Base-by-base conservation (phyloP, 352 stramenopile species). In the Halophytophthora polymorphica region DNA sequence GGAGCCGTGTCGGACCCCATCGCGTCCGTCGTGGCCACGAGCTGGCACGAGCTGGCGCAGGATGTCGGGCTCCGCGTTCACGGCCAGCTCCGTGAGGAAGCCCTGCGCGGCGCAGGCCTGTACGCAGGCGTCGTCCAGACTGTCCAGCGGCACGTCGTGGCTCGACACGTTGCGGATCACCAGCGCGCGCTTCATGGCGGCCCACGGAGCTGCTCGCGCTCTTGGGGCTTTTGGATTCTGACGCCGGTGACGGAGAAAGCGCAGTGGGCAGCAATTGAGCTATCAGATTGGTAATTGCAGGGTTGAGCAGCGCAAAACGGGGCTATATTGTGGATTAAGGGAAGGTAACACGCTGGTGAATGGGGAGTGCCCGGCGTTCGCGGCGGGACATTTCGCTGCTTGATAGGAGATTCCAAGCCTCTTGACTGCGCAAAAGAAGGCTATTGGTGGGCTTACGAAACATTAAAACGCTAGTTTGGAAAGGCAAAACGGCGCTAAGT, bases 151-250 rank as follows among this genome's bases (percentile, higher is more conserved):
- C 56, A 88, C 71, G 49, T 88, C 73, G 49, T 85, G 71, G 57
- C 71, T 86, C 49, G 75, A 64, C 33, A 88, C 77, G 50, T 88
- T 87, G 50, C 80, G 77, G 61, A 91, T 87, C 62, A 91, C 73
- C 7, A 91, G 65, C 52, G 71, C 80, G 6, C 77, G 73, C 73
- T 91, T 91, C 80, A 91, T 91, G 10, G 1, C 41, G 15, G 18
- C 1, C 25, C 4, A 1, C 21, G 33, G 33, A 31, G 25, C 25
- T 31, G 25, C 25, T 19, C 17, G 14, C 14, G 35, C 7, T 19
- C 14, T 6, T 17, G 10, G 17, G 35, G 10, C 35, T 40, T 17
- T 40, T 21, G 14, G 35, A n/a, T 40, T n/a, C 6, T 40, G 35
- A 4, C 17, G 35, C 35, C 6, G 6, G 14, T 8, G 35, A 19